Conservation (phyloP, 108 stramenopile genomes). For the Cyclostephanos invisitatus region DNA sequence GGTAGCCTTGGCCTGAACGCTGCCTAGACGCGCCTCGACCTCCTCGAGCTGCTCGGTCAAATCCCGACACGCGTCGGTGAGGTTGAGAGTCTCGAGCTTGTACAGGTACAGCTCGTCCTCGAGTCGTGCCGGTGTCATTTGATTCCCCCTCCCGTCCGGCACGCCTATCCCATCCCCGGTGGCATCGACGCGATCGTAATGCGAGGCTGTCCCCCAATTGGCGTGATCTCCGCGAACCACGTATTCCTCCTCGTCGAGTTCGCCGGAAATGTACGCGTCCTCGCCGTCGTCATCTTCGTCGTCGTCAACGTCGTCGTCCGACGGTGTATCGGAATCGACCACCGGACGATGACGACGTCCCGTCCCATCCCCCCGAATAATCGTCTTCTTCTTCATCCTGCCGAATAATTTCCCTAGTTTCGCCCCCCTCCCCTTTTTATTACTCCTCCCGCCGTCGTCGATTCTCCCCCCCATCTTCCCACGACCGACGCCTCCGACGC, state of each 20-base stretch:
- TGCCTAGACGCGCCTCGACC: slow-evolving; percentile 32
- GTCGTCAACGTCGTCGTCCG: background rate
- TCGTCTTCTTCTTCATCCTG: background rate
- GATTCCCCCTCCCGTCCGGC: slow-evolving; percentile 22
- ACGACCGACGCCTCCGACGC: background rate
- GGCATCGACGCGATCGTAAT: background rate
- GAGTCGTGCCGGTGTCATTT: slow-evolving; percentile 30
- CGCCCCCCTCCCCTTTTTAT: background rate
- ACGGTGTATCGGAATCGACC: slow-evolving; percentile 3
- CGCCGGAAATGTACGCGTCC: slow-evolving; percentile 38
- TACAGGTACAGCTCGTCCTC: slow-evolving; percentile 48
- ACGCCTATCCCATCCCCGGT: slow-evolving; percentile 37
- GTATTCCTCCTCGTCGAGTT: slow-evolving; percentile 25
- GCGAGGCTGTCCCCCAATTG: background rate
- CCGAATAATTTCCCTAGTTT: background rate
- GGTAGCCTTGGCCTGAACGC: slow-evolving; percentile 44
- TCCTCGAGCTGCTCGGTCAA: slow-evolving; percentile 43
- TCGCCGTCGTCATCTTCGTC: slow-evolving; percentile 3
- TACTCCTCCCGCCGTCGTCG: background rate
- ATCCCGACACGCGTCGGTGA: slow-evolving; percentile 49
- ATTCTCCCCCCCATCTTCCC: background rate
- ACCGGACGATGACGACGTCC: background rate
- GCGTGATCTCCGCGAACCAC: background rate
- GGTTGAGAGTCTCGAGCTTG: slow-evolving; percentile 47
- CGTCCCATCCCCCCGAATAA: background rate